Evolutionary conservation across 768 basidiomycete species (phyloP).

Genomic region (Rhodotorula babjevae): DNA sequence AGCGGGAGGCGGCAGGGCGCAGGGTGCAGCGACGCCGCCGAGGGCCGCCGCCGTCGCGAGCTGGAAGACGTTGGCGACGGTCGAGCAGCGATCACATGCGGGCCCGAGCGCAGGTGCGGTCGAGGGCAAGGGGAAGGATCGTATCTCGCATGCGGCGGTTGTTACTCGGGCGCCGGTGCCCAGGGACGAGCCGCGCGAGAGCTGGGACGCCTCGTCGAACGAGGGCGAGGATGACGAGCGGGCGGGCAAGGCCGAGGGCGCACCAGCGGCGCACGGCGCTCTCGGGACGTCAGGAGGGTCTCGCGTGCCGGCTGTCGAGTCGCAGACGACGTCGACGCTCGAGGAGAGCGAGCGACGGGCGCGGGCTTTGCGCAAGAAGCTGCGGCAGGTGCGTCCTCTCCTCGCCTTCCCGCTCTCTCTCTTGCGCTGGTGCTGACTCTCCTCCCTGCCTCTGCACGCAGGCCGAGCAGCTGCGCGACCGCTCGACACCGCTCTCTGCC

Average conservation of each 20-base stretch:
- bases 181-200: not conserved
- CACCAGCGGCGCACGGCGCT: too few relatives aligned
- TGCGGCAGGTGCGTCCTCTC: constrained; percentile 11
- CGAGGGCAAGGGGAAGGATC: not conserved
- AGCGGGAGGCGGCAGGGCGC: not conserved
- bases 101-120: too few relatives aligned
- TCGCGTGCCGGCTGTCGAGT: too few relatives aligned
- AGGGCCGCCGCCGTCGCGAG: not conserved
- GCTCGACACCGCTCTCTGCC: not conserved
- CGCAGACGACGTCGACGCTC: not conserved
- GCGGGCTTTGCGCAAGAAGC: constrained; percentile 1
- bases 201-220: not conserved
- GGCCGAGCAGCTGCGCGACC: not conserved
- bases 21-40: not conserved
- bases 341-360: not conserved
- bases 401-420: not conserved
- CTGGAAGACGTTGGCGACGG: too few relatives aligned
- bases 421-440: not conserved
- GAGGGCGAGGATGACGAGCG: not conserved
- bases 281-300: too few relatives aligned
- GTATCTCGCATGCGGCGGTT: too few relatives aligned
- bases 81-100: too few relatives aligned
- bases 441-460: not conserved
- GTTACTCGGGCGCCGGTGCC: too few relatives aligned
- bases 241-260: not conserved